phyloP scores from a whole-genome alignment of 1,284 basidiomycete species.

The Ceratobasidium sp. region DNA sequence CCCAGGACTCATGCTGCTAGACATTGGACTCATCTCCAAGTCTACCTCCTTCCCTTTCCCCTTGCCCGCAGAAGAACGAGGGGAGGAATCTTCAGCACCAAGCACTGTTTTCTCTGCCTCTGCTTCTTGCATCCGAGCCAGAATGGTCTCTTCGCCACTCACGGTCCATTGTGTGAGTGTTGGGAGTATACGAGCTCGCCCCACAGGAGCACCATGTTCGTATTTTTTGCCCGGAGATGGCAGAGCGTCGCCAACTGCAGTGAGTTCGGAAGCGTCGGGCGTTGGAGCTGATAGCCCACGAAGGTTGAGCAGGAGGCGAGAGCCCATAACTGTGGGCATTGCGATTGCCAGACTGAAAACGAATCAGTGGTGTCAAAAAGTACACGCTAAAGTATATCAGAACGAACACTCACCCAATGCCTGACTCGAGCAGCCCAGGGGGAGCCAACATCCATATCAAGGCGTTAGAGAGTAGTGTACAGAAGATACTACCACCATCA shows the following conservation, averaged over 20 bases:
- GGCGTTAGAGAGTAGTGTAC: slow-evolving; percentile 22
- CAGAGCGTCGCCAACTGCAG: background rate
- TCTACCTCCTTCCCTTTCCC: slow-evolving; percentile 19
- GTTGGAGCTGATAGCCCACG: background rate
- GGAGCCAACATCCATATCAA: slow-evolving; percentile 19
- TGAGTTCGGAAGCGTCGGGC: slow-evolving; percentile 14
- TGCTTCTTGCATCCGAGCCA: slow-evolving; percentile 19
- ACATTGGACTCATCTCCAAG: slow-evolving; percentile 35
- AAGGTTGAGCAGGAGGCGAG: slow-evolving; percentile 27
- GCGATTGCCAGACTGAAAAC: slow-evolving; percentile 19
- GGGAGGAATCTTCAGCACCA: background rate
- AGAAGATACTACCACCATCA: background rate
- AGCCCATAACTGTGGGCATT: slow-evolving; percentile 24
- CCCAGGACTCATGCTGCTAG: slow-evolving; percentile 21
- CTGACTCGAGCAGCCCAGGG: slow-evolving; percentile 21
- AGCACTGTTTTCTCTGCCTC: background rate
- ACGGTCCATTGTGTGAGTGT: slow-evolving; percentile 36
- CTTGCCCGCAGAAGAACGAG: slow-evolving; percentile 12
- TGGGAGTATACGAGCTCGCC: slow-evolving; percentile 13
- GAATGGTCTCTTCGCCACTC: slow-evolving; percentile 22
- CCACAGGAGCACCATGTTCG: slow-evolving; percentile 16
- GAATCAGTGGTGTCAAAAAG: background rate
- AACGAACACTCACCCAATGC: slow-evolving; percentile 24
- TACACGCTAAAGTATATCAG: background rate
- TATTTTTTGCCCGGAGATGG: slow-evolving; percentile 5